phyloP scores from a whole-genome alignment of 2,329 filamentous ascomycete genomes.

The Fonsecaea erecta region DNA sequence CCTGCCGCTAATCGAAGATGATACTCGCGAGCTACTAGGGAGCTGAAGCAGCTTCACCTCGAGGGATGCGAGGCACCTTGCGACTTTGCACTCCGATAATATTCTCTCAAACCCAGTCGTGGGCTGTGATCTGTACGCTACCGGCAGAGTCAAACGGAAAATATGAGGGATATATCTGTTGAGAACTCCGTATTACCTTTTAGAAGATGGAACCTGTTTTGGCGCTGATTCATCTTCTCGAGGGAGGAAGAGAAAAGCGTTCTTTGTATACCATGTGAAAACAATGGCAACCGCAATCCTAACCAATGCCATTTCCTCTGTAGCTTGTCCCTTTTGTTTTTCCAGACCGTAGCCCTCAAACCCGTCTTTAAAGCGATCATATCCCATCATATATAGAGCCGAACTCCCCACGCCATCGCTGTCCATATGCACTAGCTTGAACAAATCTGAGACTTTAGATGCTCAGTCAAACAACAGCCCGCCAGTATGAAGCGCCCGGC shows the following conservation, averaged over 20 bases:
- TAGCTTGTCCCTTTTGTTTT: background rate
- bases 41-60: too few species aligned
- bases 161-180: too few species aligned
- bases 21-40: too few species aligned
- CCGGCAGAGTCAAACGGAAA: too few species aligned
- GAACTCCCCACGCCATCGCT: slow-evolving; percentile 25
- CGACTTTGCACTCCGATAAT: too few species aligned
- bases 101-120: too few species aligned
- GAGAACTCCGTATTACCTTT: too few species aligned
- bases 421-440: slow-evolving; percentile 3
- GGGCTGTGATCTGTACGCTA: too few species aligned
- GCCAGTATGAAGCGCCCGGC: background rate
- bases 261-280: background rate
- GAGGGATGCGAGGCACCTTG: too few species aligned
- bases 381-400: background rate
- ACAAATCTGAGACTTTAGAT: background rate
- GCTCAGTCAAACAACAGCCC: background rate
- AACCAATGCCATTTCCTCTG: background rate
- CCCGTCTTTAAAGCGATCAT: background rate
- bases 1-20: too few species aligned
- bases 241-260: background rate
- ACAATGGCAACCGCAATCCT: background rate
- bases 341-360: slow-evolving; percentile 4
- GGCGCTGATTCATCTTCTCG: background rate
- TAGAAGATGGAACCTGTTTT: too few species aligned